phyloP scores from a whole-genome alignment of 768 basidiomycete genomes.

The Fomitopsis pulvina region DNA sequence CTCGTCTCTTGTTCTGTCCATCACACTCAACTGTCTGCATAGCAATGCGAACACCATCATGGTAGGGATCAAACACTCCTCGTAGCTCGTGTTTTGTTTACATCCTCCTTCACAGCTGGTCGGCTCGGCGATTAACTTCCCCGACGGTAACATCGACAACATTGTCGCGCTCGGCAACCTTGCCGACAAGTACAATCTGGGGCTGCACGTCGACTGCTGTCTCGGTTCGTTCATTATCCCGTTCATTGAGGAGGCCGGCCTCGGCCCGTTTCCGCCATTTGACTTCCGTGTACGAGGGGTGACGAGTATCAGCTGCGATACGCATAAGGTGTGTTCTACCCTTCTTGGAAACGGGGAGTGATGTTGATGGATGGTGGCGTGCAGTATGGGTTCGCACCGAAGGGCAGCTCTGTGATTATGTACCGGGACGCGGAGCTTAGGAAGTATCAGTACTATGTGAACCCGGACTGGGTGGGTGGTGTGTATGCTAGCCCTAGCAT shows the following conservation, averaged over 20 bases:
- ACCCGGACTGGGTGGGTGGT: slow-evolving; percentile 77
- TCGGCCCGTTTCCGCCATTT: slow-evolving; percentile 60
- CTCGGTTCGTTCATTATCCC: slow-evolving; percentile 92
- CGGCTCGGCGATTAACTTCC: slow-evolving; percentile 82
- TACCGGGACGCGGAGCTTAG: slow-evolving; percentile 76
- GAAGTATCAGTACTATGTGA: slow-evolving; percentile 81
- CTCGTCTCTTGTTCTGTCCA: neutral
- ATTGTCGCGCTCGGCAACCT: slow-evolving; percentile 73
- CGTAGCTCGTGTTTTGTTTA: neutral
- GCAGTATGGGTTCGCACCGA: slow-evolving; percentile 91
- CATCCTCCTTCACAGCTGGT: slow-evolving; percentile 47
- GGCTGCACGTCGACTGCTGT: slow-evolving; percentile 93
- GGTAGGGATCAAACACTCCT: slow-evolving; percentile 32
- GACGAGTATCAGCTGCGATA: slow-evolving; percentile 93
- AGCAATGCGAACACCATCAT: slow-evolving; percentile 89
- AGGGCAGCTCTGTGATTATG: slow-evolving; percentile 96
- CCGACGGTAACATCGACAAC: slow-evolving; percentile 82
- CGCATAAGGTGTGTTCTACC: slow-evolving; percentile 63
- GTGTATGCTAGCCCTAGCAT: slow-evolving; percentile 88
- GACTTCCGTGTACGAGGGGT: slow-evolving; percentile 91
- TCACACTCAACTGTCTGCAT: slow-evolving; percentile 6
- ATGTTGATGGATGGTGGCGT: neutral
- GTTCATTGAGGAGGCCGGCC: slow-evolving; percentile 76
- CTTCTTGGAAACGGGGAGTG: neutral
- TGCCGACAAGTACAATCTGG: slow-evolving; percentile 68